Evolutionary conservation across 2,329 filamentous ascomycete genomes (phyloP).

Genomic region (Leptographium procerum): DNA sequence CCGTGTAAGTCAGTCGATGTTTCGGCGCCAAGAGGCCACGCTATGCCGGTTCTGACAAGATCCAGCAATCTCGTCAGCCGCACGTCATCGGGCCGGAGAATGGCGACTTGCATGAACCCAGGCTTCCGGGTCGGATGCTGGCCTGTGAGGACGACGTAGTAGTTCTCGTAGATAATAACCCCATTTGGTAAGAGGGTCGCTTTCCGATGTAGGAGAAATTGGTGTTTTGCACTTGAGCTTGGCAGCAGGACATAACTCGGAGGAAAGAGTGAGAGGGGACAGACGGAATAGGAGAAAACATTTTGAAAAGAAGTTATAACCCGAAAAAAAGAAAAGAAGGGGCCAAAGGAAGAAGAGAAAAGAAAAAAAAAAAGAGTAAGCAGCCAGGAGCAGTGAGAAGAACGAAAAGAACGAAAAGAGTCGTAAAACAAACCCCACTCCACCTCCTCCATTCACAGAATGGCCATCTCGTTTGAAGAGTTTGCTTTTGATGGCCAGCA

Average conservation of each 20-base stretch:
- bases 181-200: too few relatives aligned
- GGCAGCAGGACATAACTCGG: too few relatives aligned
- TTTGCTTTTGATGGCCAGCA: conserved; percentile 3
- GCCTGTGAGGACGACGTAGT: too few relatives aligned
- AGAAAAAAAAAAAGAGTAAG: too few relatives aligned
- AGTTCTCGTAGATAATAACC: background rate
- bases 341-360: background rate
- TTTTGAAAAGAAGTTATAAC: too few relatives aligned
- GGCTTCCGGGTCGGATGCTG: background rate
- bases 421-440: too few relatives aligned
- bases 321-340: background rate
- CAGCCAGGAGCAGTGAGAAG: too few relatives aligned
- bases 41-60: background rate
- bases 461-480: background rate
- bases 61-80: background rate
- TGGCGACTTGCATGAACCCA: background rate
- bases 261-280: too few relatives aligned
- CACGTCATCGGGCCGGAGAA: background rate
- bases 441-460: too few relatives aligned
- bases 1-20: background rate
- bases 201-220: too few relatives aligned
- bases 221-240: too few relatives aligned
- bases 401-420: background rate
- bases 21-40: background rate
- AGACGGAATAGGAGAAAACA: too few relatives aligned